A percentile compares a stretch with the other conserved stretches of the same genome.
These are phyloP conservation scores for Vishniacozyma victoriae DNA, from an alignment of 768 basidiomycete species.

Conservation along the genomic window DNA sequence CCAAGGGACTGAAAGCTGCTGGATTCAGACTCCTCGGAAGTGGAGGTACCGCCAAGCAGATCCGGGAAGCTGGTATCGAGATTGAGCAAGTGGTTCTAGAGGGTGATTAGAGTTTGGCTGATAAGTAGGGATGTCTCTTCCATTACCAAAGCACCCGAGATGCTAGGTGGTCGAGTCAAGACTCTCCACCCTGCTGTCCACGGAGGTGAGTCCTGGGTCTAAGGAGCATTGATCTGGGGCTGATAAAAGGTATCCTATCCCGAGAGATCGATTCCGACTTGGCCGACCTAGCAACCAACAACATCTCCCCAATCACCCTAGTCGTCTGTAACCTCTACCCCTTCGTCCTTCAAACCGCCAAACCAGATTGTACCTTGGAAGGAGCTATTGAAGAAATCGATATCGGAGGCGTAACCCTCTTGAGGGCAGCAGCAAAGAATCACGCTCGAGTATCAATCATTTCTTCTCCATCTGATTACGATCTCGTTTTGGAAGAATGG, in stretches of 20 bases:
- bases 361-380: constrained; percentile 77
- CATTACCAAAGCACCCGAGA: constrained; percentile 96
- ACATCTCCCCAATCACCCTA: constrained; percentile 86
- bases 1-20: constrained; percentile 68
- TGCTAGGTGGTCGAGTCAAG: constrained; percentile 97
- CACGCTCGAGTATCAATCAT: constrained; percentile 81
- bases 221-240: not conserved
- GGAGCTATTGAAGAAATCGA: constrained; percentile 97
- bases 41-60: constrained; percentile 95
- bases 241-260: constrained; percentile 74
- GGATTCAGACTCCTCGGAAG: constrained; percentile 88
- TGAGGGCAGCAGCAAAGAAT: constrained; percentile 97
- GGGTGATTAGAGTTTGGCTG: not conserved
- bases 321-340: constrained; percentile 99
- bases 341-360: constrained; percentile 77
- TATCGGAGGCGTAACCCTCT: constrained; percentile 95
- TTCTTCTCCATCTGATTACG: constrained; percentile 61
- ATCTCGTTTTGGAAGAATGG: constrained; percentile 71
- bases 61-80: constrained; percentile 82
- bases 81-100: constrained; percentile 64
- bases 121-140: constrained; percentile 81
- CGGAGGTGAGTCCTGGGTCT: constrained; percentile 59
- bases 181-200: constrained; percentile 97
- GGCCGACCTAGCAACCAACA: constrained; percentile 71
- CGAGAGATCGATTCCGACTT: constrained; percentile 86